These are phyloP conservation scores for Fusarium miscanthi DNA, from an alignment of 2,329 filamentous ascomycete genomes.

Conservation along the genomic window DNA sequence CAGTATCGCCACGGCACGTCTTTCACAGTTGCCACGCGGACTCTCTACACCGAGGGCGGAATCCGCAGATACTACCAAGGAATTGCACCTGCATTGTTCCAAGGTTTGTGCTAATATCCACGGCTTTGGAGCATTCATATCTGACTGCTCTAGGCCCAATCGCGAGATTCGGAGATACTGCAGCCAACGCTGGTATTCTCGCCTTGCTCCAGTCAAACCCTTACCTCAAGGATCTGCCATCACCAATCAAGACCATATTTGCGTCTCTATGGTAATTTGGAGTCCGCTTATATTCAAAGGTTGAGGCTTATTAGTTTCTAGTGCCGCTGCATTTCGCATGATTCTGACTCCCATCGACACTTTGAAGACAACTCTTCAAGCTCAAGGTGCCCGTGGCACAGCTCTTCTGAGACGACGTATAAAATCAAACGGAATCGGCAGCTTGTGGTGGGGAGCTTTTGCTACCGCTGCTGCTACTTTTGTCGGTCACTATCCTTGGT, in stretches of 20 bases:
- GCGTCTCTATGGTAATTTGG: constrained; percentile 55
- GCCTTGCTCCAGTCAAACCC: constrained; percentile 59
- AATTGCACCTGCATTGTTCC: constrained; percentile 57
- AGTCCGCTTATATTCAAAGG: fast-evolving
- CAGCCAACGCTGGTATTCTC: constrained; percentile 62
- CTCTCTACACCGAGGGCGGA: constrained; percentile 56
- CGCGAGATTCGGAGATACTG: constrained; percentile 60
- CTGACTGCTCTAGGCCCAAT: constrained; percentile 51
- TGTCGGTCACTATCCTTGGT: constrained; percentile 63
- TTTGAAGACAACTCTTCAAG: constrained; percentile 62
- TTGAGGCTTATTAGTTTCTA: constrained; percentile 17
- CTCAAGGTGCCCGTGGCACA: constrained; percentile 58
- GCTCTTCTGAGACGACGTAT: constrained; percentile 56
- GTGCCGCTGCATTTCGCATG: constrained; percentile 60
- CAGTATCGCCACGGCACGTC: constrained; percentile 60
- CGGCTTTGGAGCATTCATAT: fast-evolving
- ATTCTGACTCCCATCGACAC: constrained; percentile 61
- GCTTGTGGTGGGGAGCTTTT: constrained; percentile 62
- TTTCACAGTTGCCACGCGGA: constrained; percentile 54
- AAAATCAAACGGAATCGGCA: constrained; percentile 57
- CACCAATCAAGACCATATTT: constrained; percentile 58
- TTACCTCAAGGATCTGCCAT: constrained; percentile 56
- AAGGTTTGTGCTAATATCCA: constrained; percentile 46
- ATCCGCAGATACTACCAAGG: constrained; percentile 59
- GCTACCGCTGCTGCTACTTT: constrained; percentile 61